phyloP scores from a whole-genome alignment of 306 rosid species.

The Ormosia semicastrata region DNA sequence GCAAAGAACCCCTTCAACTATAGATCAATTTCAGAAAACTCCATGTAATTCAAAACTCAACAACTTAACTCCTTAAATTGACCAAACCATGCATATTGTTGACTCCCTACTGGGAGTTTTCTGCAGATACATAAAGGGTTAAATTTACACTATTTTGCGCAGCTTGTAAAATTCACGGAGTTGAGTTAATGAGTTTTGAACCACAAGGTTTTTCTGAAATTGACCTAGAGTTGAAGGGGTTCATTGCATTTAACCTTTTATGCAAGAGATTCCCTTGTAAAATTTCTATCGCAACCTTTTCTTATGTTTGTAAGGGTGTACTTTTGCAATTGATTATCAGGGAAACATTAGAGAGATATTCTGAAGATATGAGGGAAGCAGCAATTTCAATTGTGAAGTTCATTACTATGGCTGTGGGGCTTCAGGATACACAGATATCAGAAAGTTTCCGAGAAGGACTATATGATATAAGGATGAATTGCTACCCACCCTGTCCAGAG shows the following conservation, averaged over 20 bases:
- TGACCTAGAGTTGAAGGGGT: background rate
- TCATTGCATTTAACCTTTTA: background rate
- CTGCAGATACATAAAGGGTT: background rate
- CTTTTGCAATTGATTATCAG: conserved; percentile 20
- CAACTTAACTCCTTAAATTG: too few species aligned
- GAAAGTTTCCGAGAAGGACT: conserved; percentile 43
- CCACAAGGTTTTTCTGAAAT: too few species aligned
- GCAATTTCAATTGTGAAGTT: conserved; percentile 40
- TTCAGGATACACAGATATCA: conserved; percentile 31
- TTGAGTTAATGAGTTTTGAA: background rate
- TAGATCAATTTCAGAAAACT: background rate
- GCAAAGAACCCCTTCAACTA: background rate
- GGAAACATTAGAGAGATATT: conserved; percentile 43
- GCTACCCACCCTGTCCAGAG: conserved; percentile 52
- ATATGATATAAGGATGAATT: conserved; percentile 44
- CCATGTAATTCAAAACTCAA: background rate
- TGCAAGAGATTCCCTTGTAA: background rate
- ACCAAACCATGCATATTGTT: background rate
- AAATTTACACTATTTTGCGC: background rate
- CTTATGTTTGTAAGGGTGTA: conserved; percentile 1
- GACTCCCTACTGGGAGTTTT: background rate
- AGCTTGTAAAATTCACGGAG: background rate
- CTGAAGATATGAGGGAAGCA: conserved; percentile 37
- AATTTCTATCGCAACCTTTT: background rate
- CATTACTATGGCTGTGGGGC: conserved; percentile 40